Percentiles rank a stretch among this genome's conserved stretches.
Conservation (phyloP, 2,329 filamentous ascomycete species). For the Pseudopithomyces chartarum region DNA sequence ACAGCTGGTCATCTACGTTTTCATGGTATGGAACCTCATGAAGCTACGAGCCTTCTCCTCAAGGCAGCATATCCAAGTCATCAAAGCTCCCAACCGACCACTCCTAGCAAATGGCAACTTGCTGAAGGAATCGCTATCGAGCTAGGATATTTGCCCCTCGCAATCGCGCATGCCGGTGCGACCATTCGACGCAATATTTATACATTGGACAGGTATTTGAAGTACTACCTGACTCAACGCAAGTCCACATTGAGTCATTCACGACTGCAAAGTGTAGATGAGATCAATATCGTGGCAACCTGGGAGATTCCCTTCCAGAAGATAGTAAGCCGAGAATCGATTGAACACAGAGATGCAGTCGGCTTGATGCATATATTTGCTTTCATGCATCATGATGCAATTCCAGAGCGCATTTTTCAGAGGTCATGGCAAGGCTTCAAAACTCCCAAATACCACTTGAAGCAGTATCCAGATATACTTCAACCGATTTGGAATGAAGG, state of each 20-base stretch:
- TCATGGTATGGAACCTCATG: slow-evolving; percentile 21
- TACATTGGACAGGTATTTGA: slow-evolving; percentile 27
- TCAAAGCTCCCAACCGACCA: slow-evolving; percentile 17
- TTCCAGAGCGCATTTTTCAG: slow-evolving; percentile 26
- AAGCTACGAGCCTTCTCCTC: slow-evolving; percentile 30
- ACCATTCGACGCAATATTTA: slow-evolving; percentile 28
- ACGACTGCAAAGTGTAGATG: slow-evolving; percentile 11
- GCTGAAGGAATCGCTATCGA: slow-evolving; percentile 22
- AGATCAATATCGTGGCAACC: slow-evolving; percentile 30
- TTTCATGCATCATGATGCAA: slow-evolving; percentile 37
- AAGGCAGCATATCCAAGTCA: slow-evolving; percentile 20
- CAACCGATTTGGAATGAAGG: slow-evolving; percentile 20
- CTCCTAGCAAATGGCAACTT: slow-evolving; percentile 8
- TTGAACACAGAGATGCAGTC: slow-evolving; percentile 33
- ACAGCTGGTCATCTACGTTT: slow-evolving; percentile 29
- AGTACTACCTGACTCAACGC: slow-evolving; percentile 23
- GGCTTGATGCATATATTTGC: slow-evolving; percentile 40
- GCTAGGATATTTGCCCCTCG: slow-evolving; percentile 34
- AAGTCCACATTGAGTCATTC: slow-evolving; percentile 21
- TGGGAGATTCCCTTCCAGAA: slow-evolving; percentile 32
- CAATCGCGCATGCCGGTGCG: slow-evolving; percentile 31
- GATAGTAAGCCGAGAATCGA: slow-evolving; percentile 19
- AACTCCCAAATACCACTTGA: slow-evolving; percentile 10
- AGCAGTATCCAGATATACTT: slow-evolving; percentile 15
- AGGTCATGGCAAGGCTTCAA: slow-evolving; percentile 10